A percentile compares a stretch with the other conserved stretches of the same genome.
These are phyloP conservation scores for Amanita molliuscula DNA, from an alignment of 768 basidiomycete genomes.

Conservation along the genomic window DNA sequence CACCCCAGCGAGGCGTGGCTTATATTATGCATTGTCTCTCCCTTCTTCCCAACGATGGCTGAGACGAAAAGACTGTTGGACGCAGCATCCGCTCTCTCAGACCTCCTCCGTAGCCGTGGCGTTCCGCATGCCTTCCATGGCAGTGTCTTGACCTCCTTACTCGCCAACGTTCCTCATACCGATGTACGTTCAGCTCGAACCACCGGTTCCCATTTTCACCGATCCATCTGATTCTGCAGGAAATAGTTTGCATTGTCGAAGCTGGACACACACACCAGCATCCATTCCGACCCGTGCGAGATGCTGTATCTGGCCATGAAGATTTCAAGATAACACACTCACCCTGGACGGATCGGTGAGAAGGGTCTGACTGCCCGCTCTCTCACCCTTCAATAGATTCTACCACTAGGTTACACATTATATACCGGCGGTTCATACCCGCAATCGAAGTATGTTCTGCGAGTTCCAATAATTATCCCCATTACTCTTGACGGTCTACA, in stretches of 20 bases:
- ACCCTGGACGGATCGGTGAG: constrained; percentile 81
- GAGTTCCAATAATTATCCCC: background rate
- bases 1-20: constrained; percentile 25
- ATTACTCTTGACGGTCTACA: constrained; percentile 16
- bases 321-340: constrained; percentile 62
- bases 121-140: constrained; percentile 82
- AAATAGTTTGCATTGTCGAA: constrained; percentile 80
- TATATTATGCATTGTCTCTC: constrained; percentile 43
- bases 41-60: constrained; percentile 37
- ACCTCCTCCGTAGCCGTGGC: constrained; percentile 39
- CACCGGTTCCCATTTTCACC: background rate
- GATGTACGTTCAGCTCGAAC: constrained; percentile 38
- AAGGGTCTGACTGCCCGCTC: constrained; percentile 3
- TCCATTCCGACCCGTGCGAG: constrained; percentile 73
- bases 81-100: constrained; percentile 68
- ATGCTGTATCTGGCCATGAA: constrained; percentile 55
- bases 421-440: constrained; percentile 69
- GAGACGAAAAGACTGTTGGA: constrained; percentile 69
- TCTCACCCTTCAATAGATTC: constrained; percentile 6
- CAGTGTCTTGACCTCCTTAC: constrained; percentile 56
- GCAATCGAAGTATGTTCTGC: constrained; percentile 50
- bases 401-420: constrained; percentile 54
- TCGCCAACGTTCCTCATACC: constrained; percentile 53
- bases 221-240: constrained; percentile 31
- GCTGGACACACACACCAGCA: constrained; percentile 50